These are phyloP conservation scores for Mycosphaerella sp. DNA, from an alignment of 2,329 filamentous ascomycete genomes.

Conservation along the genomic window DNA sequence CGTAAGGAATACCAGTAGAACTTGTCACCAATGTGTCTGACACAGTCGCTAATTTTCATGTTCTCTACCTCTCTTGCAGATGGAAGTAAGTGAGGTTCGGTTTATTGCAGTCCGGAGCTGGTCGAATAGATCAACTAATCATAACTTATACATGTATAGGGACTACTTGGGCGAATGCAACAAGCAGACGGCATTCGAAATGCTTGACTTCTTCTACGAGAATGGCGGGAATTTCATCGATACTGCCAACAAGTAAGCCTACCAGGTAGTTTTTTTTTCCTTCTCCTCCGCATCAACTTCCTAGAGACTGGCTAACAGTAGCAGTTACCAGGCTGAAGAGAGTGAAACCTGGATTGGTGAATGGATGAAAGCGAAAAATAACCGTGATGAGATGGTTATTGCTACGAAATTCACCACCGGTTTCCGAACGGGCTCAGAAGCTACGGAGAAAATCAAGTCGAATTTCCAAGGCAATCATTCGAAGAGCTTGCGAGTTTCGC, in stretches of 20 bases:
- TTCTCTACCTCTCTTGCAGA: too few species aligned
- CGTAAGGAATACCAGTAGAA: conserved; percentile 11
- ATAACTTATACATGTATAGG: conserved; percentile 26
- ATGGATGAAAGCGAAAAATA: conserved; percentile 24
- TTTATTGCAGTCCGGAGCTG: too few species aligned
- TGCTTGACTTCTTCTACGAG: conserved; percentile 33
- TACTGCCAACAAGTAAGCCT: conserved; percentile 27
- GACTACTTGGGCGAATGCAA: conserved; percentile 27
- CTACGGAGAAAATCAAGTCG: conserved; percentile 16
- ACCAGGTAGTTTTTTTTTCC: too few species aligned
- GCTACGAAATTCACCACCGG: conserved; percentile 55
- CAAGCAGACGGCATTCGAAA: conserved; percentile 30
- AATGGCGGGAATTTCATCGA: conserved; percentile 32
- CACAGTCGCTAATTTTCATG: too few species aligned
- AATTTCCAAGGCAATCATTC: conserved; percentile 49
- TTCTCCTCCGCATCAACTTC: not conserved
- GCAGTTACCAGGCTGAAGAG: conserved; percentile 34
- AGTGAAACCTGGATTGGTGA: conserved; percentile 33
- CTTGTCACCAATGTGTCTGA: not conserved
- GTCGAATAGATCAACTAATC: too few species aligned
- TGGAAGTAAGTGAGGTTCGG: too few species aligned
- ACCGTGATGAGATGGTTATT: conserved; percentile 18
- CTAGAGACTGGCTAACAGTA: not conserved
- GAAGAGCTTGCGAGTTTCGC: conserved; percentile 54
- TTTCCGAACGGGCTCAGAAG: conserved; percentile 35